phyloP scores from a whole-genome alignment of 2,329 filamentous ascomycete species.

The Macroventuria anomochaeta region DNA sequence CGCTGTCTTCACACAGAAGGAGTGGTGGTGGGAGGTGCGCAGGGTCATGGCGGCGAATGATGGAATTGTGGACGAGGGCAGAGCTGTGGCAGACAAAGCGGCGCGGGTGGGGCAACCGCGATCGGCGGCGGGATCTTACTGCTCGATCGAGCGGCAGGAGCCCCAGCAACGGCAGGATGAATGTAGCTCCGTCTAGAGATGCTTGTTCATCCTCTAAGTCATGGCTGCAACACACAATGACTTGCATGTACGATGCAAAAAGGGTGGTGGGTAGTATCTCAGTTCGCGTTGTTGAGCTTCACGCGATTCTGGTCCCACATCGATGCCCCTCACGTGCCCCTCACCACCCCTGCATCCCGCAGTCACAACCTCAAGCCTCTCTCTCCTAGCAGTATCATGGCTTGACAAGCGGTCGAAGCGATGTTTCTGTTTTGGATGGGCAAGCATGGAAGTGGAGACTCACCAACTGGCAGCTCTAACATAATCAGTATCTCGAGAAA shows the following conservation, averaged over 20 bases:
- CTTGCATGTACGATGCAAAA: background rate
- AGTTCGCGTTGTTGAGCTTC: background rate
- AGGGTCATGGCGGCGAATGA: slow-evolving; percentile 40
- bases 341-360: slow-evolving; percentile 11
- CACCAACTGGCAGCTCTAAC: too few species aligned
- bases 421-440: too few species aligned
- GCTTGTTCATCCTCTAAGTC: background rate
- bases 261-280: background rate
- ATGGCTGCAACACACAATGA: background rate
- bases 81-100: slow-evolving; percentile 29
- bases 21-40: slow-evolving; percentile 19
- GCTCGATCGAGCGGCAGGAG: slow-evolving; percentile 14
- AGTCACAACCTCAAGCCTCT: background rate
- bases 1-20: background rate
- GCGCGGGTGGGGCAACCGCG: slow-evolving; percentile 30
- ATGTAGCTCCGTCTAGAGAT: background rate
- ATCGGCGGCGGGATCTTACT: slow-evolving; percentile 27
- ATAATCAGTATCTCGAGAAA: too few species aligned
- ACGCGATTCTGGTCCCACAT: slow-evolving; percentile 3
- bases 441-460: too few species aligned
- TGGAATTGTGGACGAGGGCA: slow-evolving; percentile 34
- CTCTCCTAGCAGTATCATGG: too few species aligned
- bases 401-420: too few species aligned
- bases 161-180: slow-evolving; percentile 2
- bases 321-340: slow-evolving; percentile 11